phyloP scores from a whole-genome alignment of 441 rosid species.

The Euphorbia celastroides region DNA sequence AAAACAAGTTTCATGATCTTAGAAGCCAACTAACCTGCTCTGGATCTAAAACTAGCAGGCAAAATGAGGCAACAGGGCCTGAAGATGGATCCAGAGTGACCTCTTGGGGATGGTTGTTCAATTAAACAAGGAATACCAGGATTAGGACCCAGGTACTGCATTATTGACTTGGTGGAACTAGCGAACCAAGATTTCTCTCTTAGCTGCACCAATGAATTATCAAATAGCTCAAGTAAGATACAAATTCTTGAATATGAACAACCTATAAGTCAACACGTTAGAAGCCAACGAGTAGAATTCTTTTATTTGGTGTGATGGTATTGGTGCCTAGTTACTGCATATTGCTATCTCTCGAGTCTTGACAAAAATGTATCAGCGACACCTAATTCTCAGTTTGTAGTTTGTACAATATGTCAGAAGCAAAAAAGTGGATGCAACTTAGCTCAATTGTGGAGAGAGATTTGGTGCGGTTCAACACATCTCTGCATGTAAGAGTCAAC shows the following conservation, averaged over 20 bases:
- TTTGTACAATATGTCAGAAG: not conserved
- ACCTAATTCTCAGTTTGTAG: too few species aligned
- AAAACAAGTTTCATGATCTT: not conserved
- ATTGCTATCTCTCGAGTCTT: not conserved
- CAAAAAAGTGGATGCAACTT: not conserved
- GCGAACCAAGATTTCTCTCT: slow-evolving; percentile 78
- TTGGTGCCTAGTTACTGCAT: not conserved
- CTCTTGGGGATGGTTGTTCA: slow-evolving; percentile 34
- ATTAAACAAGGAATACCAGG: slow-evolving; percentile 52
- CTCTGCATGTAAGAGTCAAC: not conserved
- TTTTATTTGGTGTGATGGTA: not conserved
- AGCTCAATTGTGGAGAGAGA: not conserved
- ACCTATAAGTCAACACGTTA: slow-evolving; percentile 2
- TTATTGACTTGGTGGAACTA: slow-evolving; percentile 57
- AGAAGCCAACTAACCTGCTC: slow-evolving; percentile 47
- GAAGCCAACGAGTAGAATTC: not conserved
- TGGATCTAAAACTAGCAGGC: slow-evolving; percentile 71
- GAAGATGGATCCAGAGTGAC: slow-evolving; percentile 48
- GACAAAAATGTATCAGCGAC: not conserved
- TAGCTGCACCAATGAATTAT: slow-evolving; percentile 37
- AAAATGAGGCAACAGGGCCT: slow-evolving; percentile 58
- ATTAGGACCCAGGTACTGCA: slow-evolving; percentile 54
- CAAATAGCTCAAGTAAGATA: slow-evolving; percentile 1
- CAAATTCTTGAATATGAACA: not conserved
- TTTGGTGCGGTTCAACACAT: not conserved